Evolutionary conservation across 106 monocot genomes (phyloP).

Genomic region (Ottelia alismoides): DNA sequence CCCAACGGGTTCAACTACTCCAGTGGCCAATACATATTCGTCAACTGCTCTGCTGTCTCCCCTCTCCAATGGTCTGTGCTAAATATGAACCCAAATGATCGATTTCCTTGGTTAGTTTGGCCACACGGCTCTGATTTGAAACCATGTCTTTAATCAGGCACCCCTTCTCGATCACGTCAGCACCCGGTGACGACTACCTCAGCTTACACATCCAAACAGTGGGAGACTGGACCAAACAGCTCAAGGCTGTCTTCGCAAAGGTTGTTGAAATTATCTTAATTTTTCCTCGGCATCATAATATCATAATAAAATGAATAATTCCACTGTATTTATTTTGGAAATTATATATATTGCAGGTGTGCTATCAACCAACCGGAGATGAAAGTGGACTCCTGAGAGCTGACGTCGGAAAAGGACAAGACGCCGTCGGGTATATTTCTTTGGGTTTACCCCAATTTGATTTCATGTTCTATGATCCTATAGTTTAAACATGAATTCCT

Average conservation of each 20-base stretch:
- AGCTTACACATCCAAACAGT: constrained; percentile 44
- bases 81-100: too few relatives aligned
- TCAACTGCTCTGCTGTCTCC: constrained; percentile 5
- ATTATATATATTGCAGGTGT: constrained; percentile 25
- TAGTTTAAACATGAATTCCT: too few relatives aligned
- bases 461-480: too few relatives aligned
- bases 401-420: constrained; percentile 7
- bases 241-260: constrained; percentile 18
- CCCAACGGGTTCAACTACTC: background rate
- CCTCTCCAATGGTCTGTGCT: constrained; percentile 1
- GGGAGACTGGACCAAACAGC: constrained; percentile 29
- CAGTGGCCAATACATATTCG: constrained; percentile 9
- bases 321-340: too few relatives aligned
- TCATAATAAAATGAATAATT: too few relatives aligned
- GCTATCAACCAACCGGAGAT: constrained; percentile 1
- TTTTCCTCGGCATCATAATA: too few relatives aligned
- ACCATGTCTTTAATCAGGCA: constrained; percentile 9
- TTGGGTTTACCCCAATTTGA: too few relatives aligned
- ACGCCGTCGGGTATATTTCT: constrained; percentile 14
- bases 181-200: constrained; percentile 33
- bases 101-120: too few relatives aligned
- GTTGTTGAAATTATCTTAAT: too few relatives aligned
- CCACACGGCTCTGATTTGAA: too few relatives aligned
- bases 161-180: constrained; percentile 52
- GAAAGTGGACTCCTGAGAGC: constrained; percentile 34